Evolutionary conservation across 129 eudicot species (phyloP).

Genomic region (Rutidosis leptorrhynchoides): DNA sequence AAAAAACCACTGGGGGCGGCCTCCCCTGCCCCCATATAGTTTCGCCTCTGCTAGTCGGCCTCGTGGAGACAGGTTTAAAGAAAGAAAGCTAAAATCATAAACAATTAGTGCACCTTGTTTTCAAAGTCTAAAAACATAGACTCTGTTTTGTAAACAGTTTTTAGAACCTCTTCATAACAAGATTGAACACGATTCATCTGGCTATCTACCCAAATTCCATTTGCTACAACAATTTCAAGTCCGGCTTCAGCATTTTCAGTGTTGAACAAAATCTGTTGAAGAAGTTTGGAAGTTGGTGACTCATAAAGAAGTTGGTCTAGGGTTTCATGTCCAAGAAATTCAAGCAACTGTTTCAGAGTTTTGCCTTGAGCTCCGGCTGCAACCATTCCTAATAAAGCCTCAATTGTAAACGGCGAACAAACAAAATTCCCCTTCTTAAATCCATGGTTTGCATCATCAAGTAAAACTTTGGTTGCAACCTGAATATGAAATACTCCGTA

Average conservation of each 20-base stretch:
- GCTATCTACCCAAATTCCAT: background rate
- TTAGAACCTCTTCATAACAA: background rate
- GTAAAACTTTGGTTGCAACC: background rate
- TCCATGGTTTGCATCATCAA: background rate
- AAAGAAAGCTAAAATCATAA: background rate
- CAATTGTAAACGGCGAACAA: background rate
- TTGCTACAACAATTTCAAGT: background rate
- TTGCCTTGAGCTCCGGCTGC: slow-evolving; percentile 8
- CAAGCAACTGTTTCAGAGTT: background rate
- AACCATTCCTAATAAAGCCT: slow-evolving; percentile 2
- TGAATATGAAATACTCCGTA: background rate
- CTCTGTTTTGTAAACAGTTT: background rate
- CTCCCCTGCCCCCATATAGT: too few species aligned
- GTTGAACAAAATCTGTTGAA: background rate
- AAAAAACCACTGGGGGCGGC: too few species aligned
- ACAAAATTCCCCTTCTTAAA: background rate
- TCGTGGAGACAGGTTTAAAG: background rate
- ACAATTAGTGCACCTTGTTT: background rate
- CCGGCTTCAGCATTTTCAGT: background rate
- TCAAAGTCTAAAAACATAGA: background rate
- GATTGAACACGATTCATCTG: background rate
- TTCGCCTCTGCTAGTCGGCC: too few species aligned
- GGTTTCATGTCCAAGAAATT: slow-evolving; percentile 9
- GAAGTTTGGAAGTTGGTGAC: background rate
- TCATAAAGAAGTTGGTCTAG: background rate